Percentiles rank a stretch among this genome's conserved stretches.
Evolutionary conservation across 208 protist species (phyloP).

Genomic region (Trypanosoma caninum): DNA sequence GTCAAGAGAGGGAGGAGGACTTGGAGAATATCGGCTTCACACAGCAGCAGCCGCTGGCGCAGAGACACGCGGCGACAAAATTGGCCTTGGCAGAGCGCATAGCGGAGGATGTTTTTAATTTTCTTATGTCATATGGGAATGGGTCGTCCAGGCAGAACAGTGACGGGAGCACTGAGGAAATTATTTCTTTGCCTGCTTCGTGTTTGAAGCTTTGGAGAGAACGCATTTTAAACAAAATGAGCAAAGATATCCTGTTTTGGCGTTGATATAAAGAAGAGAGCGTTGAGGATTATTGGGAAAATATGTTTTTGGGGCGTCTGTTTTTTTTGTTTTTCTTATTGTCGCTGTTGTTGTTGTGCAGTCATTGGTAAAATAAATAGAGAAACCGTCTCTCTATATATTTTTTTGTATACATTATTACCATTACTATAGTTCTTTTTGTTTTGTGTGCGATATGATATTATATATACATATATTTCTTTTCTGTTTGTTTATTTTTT

Average conservation of each 20-base stretch:
- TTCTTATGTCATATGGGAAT: conserved; percentile 60
- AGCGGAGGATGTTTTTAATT: conserved; percentile 70
- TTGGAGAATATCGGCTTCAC: conserved; percentile 50
- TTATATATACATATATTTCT: too few relatives aligned
- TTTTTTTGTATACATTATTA: background rate
- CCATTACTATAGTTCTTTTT: background rate
- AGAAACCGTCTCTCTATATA: conserved; percentile 17
- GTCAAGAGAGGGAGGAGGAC: conserved; percentile 48
- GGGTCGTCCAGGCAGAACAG: background rate
- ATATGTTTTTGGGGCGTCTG: background rate
- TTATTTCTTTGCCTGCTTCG: conserved; percentile 53
- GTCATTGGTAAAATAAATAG: too few relatives aligned
- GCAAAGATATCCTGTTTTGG: conserved; percentile 66
- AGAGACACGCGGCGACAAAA: conserved; percentile 50
- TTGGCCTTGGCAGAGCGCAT: conserved; percentile 61
- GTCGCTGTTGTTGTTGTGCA: too few relatives aligned
- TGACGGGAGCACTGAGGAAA: conserved; percentile 39
- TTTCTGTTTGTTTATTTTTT: conserved; percentile 1
- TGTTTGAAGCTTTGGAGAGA: conserved; percentile 72
- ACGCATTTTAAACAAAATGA: conserved; percentile 40
- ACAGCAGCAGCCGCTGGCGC: conserved; percentile 36
- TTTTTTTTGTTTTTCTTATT: background rate
- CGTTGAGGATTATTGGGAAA: background rate
- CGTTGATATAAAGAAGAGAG: too few relatives aligned
- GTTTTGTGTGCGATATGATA: background rate